Evolutionary conservation across 495 filamentous ascomycete species (phyloP).

Genomic region (Hapsidospora chrysogenum): DNA sequence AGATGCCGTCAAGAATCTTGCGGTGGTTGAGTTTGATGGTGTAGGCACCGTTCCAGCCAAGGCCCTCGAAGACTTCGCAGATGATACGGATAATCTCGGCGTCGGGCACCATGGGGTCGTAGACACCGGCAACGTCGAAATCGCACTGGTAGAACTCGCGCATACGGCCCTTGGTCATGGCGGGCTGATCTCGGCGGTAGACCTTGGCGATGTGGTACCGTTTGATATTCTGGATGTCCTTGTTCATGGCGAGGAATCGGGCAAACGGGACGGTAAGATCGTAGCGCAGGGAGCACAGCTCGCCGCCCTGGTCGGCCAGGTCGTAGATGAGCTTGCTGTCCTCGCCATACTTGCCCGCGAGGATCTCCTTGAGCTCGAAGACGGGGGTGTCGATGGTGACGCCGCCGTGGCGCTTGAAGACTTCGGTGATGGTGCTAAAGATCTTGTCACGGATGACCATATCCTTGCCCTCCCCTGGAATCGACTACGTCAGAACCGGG

Average conservation of each 20-base stretch:
- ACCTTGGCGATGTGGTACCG: conserved; percentile 84
- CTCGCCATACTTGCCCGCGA: conserved; percentile 83
- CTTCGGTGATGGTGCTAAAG: conserved; percentile 62
- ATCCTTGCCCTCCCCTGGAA: conserved; percentile 45
- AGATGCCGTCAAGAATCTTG: conserved; percentile 86
- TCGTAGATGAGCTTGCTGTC: conserved; percentile 88
- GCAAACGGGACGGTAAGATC: conserved; percentile 48
- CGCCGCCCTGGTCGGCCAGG: conserved; percentile 70
- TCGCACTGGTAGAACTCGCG: conserved; percentile 97
- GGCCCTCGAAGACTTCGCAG: conserved; percentile 68
- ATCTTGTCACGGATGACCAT: conserved; percentile 72
- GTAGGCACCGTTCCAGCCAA: conserved; percentile 50
- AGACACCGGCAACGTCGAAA: conserved; percentile 84
- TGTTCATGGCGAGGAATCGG: conserved; percentile 76
- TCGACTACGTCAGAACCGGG: conserved; percentile 2
- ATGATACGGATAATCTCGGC: conserved; percentile 81
- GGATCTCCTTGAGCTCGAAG: conserved; percentile 62
- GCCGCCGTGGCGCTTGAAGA: conserved; percentile 78
- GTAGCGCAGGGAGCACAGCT: conserved; percentile 43
- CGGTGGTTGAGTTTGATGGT: conserved; percentile 94
- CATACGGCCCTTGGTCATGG: conserved; percentile 80
- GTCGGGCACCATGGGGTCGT: conserved; percentile 90
- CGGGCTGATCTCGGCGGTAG: conserved; percentile 62
- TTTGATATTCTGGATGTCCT: conserved; percentile 57
- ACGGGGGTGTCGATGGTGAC: conserved; percentile 76